Conservation (phyloP, 1,284 basidiomycete species). For the Grifola frondosa region DNA sequence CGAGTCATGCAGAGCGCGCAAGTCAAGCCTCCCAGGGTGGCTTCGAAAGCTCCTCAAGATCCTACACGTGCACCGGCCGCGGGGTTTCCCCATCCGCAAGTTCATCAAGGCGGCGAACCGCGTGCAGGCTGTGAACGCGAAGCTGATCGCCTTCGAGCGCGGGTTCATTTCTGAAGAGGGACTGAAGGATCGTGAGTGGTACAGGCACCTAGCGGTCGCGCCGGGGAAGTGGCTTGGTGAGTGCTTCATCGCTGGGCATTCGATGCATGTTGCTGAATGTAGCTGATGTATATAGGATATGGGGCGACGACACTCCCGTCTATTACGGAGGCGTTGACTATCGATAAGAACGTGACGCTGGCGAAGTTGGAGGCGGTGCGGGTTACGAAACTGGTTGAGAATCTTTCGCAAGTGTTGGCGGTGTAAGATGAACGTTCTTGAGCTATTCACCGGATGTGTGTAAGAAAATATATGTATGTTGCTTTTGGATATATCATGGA, state of each 20-base stretch:
- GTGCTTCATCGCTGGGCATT: conserved; percentile 20
- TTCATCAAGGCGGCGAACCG: conserved; percentile 62
- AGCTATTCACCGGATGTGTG: too few species aligned
- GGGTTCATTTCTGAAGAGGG: conserved; percentile 84
- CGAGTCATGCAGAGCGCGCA: conserved; percentile 5
- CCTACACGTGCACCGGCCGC: conserved; percentile 27
- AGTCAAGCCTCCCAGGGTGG: conserved; percentile 5
- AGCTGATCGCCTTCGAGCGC: conserved; percentile 74
- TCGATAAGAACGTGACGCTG: conserved; percentile 62
- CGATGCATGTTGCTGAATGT: not conserved
- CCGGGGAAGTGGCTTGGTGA: conserved; percentile 89
- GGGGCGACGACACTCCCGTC: conserved; percentile 86
- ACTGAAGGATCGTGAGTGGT: conserved; percentile 83
- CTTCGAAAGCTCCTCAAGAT: conserved; percentile 18
- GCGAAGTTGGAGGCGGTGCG: conserved; percentile 67
- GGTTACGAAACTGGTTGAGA: conserved; percentile 53
- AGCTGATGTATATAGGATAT: conserved; percentile 52
- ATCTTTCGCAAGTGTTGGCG: conserved; percentile 20
- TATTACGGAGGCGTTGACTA: conserved; percentile 76
- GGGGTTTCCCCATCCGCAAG: conserved; percentile 13
- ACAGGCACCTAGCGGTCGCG: conserved; percentile 81
- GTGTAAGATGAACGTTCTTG: too few species aligned
- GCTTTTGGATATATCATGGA: too few species aligned
- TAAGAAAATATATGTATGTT: too few species aligned
- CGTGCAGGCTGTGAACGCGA: conserved; percentile 68